Conservation (phyloP, 2,329 filamentous ascomycete species). For the Geosmithia putterillii region DNA sequence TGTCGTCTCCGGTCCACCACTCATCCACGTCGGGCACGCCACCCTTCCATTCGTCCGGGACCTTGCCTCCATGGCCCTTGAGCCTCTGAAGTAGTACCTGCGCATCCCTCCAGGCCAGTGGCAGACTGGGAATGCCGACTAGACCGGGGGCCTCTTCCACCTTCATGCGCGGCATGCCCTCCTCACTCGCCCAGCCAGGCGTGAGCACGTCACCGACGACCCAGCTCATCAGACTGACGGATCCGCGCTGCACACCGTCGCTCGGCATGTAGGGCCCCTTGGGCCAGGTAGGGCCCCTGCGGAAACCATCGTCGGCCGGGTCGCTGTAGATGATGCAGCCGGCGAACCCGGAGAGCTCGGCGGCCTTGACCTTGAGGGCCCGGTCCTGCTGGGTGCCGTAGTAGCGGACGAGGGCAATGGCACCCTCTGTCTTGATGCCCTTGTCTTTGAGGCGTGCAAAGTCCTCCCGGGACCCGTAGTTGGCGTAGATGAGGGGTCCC, state of each 20-base stretch:
- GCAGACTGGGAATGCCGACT: constrained; percentile 76
- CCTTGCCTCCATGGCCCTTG: constrained; percentile 58
- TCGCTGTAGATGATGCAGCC: constrained; percentile 92
- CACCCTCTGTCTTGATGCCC: constrained; percentile 62
- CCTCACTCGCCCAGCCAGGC: constrained; percentile 69
- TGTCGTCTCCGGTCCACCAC: constrained; percentile 75
- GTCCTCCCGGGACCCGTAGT: constrained; percentile 79
- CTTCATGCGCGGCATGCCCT: constrained; percentile 51
- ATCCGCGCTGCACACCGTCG: constrained; percentile 72
- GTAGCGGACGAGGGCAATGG: constrained; percentile 75
- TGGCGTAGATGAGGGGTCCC: constrained; percentile 81
- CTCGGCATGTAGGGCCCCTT: constrained; percentile 68
- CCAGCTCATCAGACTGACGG: constrained; percentile 70
- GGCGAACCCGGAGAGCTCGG: constrained; percentile 72
- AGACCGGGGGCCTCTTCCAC: constrained; percentile 61
- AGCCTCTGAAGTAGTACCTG: constrained; percentile 65
- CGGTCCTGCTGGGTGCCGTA: constrained; percentile 62
- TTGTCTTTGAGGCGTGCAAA: constrained; percentile 61
- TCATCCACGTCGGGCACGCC: constrained; percentile 62
- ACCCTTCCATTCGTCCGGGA: constrained; percentile 61
- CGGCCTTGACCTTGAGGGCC: constrained; percentile 78
- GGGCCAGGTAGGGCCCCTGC: constrained; percentile 60
- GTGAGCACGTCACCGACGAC: constrained; percentile 86
- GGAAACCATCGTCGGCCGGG: constrained; percentile 71
- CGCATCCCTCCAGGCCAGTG: constrained; percentile 82